Conservation (phyloP, 2,329 filamentous ascomycete species). For the Fusarium sp. region DNA sequence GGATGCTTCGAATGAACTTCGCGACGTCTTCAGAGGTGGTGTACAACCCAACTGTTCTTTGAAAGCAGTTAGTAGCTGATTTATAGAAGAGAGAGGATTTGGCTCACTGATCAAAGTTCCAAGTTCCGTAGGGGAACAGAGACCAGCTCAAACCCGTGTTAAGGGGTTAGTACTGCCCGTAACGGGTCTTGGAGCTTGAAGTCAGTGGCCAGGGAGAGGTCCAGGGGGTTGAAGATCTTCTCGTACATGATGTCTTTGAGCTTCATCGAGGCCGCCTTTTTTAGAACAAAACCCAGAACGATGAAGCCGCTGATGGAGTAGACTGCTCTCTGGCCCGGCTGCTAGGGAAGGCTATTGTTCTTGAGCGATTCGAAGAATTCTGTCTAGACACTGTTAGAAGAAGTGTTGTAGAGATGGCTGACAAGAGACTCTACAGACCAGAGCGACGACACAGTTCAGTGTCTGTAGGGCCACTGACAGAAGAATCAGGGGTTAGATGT, state of each 20-base stretch:
- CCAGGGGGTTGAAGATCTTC: not conserved
- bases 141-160: slow-evolving; percentile 12
- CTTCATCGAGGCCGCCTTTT: not conserved
- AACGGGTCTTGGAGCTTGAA: not conserved
- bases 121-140: not conserved
- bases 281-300: not conserved
- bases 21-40: slow-evolving; percentile 54
- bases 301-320: not conserved
- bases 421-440: not conserved
- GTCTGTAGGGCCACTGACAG: not conserved
- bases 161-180: slow-evolving; percentile 49
- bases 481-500: not conserved
- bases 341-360: not conserved
- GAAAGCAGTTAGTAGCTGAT: not conserved
- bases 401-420: not conserved
- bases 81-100: not conserved
- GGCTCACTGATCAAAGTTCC: not conserved
- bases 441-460: not conserved
- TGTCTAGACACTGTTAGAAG: not conserved
- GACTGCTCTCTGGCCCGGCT: not conserved
- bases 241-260: not conserved
- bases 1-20: not conserved
- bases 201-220: not conserved
- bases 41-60: slow-evolving; percentile 52
- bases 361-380: not conserved